A percentile compares a stretch with the other conserved stretches of the same genome.
phyloP scores from a whole-genome alignment of 106 monocot species.

The Allium sativum region DNA sequence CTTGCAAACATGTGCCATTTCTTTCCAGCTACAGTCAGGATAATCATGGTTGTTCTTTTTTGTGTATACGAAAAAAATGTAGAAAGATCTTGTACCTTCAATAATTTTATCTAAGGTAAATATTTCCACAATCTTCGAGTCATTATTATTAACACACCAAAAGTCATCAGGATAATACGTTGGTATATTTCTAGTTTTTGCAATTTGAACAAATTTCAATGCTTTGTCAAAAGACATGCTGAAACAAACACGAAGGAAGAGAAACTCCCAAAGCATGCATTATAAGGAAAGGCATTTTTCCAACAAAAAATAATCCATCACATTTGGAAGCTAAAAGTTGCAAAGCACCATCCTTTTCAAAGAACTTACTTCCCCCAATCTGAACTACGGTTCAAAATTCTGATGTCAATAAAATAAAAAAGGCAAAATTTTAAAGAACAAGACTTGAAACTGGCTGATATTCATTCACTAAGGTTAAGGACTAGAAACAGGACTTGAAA shows the following conservation, averaged over 20 bases:
- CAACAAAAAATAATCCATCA: conserved; percentile 73
- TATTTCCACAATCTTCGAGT: conserved; percentile 20
- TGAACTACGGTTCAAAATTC: conserved; percentile 17
- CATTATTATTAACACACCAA: conserved; percentile 28
- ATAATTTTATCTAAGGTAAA: conserved; percentile 39
- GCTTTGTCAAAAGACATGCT: conserved; percentile 42
- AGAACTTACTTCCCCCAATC: conserved; percentile 83
- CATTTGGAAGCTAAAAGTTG: conserved; percentile 48
- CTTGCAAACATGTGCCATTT: too few species aligned
- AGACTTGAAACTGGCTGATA: too few species aligned
- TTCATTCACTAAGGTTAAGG: not conserved
- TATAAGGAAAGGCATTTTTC: conserved; percentile 62
- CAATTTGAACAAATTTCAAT: conserved; percentile 39
- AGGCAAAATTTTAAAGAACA: not conserved
- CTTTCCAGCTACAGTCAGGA: too few species aligned
- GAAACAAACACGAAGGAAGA: conserved; percentile 35
- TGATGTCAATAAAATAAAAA: too few species aligned
- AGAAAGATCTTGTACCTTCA: too few species aligned
- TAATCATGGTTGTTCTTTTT: too few species aligned
- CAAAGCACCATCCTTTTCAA: conserved; percentile 46
- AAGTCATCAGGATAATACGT: conserved; percentile 64
- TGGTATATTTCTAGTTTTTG: conserved; percentile 25
- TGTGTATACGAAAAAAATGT: too few species aligned
- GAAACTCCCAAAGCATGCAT: conserved; percentile 69
- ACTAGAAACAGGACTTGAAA: too few species aligned